Evolutionary conservation across 768 basidiomycete species (phyloP).

Genomic region (Xerocomus spinulosus): DNA sequence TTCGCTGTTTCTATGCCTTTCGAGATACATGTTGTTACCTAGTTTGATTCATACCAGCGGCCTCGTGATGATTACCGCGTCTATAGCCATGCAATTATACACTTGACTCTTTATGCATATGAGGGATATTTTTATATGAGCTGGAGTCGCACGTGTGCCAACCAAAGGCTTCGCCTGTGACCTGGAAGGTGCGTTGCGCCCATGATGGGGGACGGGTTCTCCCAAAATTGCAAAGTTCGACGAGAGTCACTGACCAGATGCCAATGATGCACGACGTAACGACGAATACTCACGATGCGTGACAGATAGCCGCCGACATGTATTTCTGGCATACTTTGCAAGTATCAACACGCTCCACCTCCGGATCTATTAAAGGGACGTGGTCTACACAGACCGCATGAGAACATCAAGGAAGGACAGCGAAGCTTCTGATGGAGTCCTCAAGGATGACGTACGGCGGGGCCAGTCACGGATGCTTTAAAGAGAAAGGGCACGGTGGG

Average conservation of each 20-base stretch:
- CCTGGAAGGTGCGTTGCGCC: no score
- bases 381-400: no score
- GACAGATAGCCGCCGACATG: not conserved
- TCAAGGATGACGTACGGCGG: not conserved
- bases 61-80: not conserved
- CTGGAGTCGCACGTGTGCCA: no score
- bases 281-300: no score
- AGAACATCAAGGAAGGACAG: not conserved
- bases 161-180: no score
- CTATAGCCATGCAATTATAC: not conserved
- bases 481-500: not conserved
- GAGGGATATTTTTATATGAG: no score
- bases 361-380: not conserved
- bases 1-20: not conserved
- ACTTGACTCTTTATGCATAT: not conserved
- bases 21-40: not conserved
- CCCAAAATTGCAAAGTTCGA: no score
- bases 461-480: not conserved
- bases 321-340: not conserved
- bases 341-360: no score
- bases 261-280: no score
- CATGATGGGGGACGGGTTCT: no score
- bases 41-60: slow-evolving; percentile 1
- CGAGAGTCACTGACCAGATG: no score
- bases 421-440: not conserved